phyloP scores from a whole-genome alignment of 108 stramenopile genomes.

The Mediolabrus comicus region DNA sequence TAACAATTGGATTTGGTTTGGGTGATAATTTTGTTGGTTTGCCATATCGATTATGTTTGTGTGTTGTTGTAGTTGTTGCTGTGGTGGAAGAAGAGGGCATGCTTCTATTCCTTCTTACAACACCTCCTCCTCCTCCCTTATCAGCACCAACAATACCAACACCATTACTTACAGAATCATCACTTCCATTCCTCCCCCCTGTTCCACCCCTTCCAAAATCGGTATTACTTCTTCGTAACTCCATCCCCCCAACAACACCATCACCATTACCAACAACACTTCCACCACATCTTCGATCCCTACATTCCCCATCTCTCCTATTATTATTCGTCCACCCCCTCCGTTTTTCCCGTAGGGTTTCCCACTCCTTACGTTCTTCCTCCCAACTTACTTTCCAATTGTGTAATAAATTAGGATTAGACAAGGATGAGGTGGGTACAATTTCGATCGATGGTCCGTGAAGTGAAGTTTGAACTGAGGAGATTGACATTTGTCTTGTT shows the following conservation, averaged over 20 bases:
- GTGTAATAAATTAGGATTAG: background rate
- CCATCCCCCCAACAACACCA: no score
- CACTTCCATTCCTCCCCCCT: background rate
- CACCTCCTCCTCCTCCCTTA: no score
- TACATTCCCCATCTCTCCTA: no score
- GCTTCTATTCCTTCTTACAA: background rate
- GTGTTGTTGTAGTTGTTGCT: background rate
- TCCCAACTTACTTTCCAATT: slow-evolving; percentile 32
- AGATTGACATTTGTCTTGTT: slow-evolving; percentile 7
- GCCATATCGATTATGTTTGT: slow-evolving; percentile 10
- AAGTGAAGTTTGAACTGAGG: slow-evolving; percentile 17
- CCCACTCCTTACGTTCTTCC: slow-evolving; percentile 22
- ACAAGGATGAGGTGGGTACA: slow-evolving; percentile 20
- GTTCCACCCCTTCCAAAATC: no score
- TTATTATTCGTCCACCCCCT: no score
- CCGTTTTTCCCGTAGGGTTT: background rate
- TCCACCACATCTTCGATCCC: no score
- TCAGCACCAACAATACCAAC: no score
- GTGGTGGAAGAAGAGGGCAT: background rate
- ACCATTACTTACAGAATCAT: background rate
- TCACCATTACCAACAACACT: no score
- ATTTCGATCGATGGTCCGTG: slow-evolving; percentile 16
- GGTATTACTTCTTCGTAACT: background rate
- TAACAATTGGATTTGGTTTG: slow-evolving; percentile 38
- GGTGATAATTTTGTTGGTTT: slow-evolving; percentile 9